Percentiles rank a stretch among this genome's conserved stretches.
phyloP scores from a whole-genome alignment of 2,329 filamentous ascomycete genomes.

The Aciculosporium take region DNA sequence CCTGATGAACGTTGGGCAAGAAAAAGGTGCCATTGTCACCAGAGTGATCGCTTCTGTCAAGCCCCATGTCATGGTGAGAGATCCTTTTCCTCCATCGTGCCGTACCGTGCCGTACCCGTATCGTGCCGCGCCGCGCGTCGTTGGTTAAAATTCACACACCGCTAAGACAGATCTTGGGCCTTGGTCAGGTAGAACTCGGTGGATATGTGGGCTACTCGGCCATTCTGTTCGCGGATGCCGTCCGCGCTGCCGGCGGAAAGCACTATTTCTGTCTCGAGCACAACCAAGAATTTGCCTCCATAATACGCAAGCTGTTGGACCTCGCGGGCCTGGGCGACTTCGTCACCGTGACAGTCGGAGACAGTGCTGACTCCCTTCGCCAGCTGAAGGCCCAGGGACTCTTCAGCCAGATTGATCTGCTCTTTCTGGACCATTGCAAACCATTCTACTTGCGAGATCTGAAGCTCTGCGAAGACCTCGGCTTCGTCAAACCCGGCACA shows the following conservation, averaged over 20 bases:
- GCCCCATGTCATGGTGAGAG: slow-evolving; percentile 44
- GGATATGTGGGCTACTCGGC: slow-evolving; percentile 74
- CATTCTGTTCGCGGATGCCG: slow-evolving; percentile 56
- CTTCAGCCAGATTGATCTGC: slow-evolving; percentile 48
- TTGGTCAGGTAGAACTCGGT: slow-evolving; percentile 49
- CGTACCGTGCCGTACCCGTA: background rate
- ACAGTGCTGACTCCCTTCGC: slow-evolving; percentile 50
- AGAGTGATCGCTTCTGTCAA: slow-evolving; percentile 53
- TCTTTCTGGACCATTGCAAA: slow-evolving; percentile 75
- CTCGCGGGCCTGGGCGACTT: slow-evolving; percentile 59
- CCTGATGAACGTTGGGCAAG: slow-evolving; percentile 66
- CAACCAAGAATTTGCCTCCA: slow-evolving; percentile 58
- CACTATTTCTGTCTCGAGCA: slow-evolving; percentile 59
- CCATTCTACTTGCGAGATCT: slow-evolving; percentile 60
- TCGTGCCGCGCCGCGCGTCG: background rate
- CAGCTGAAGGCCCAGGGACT: slow-evolving; percentile 39
- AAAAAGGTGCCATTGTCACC: slow-evolving; percentile 58
- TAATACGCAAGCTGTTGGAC: slow-evolving; percentile 54
- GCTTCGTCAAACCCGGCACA: slow-evolving; percentile 46
- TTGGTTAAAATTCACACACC: background rate
- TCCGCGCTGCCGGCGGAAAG: slow-evolving; percentile 47
- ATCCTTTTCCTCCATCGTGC: background rate
- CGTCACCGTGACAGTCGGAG: slow-evolving; percentile 56
- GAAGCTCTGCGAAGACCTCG: slow-evolving; percentile 61
- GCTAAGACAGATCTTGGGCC: background rate